Percentiles rank a stretch among this genome's conserved stretches.
phyloP scores from a whole-genome alignment of 2,329 filamentous ascomycete species.

The Pestalotiopsis sp. region DNA sequence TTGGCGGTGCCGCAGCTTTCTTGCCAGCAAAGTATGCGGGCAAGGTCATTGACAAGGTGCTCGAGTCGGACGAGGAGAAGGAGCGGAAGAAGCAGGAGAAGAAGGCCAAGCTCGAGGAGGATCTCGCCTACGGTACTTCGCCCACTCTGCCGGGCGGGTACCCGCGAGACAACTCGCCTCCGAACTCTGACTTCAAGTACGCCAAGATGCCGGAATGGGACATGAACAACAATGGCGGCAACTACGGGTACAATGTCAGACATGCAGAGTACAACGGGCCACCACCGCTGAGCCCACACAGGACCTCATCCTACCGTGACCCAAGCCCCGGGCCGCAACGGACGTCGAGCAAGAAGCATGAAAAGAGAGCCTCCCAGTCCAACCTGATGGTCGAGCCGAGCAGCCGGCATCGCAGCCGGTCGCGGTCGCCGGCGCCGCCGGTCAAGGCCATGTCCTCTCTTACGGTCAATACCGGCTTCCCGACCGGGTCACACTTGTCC shows the following conservation, averaged over 20 bases:
- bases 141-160: conserved; percentile 18
- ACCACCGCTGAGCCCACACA: conserved; percentile 7
- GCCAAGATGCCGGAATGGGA: conserved; percentile 40
- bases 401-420: conserved; percentile 39
- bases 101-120: conserved; percentile 43
- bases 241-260: conserved; percentile 33
- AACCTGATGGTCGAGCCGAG: conserved; percentile 46
- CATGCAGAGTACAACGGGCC: conserved; percentile 25
- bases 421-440: conserved; percentile 53
- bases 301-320: conserved; percentile 20
- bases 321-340: conserved; percentile 25
- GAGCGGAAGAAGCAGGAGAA: conserved; percentile 35
- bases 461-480: conserved; percentile 50
- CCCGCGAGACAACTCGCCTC: conserved; percentile 28
- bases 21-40: conserved; percentile 33
- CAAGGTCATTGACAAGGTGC: conserved; percentile 24
- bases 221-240: conserved; percentile 39
- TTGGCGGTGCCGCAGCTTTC: conserved; percentile 33
- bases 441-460: conserved; percentile 55
- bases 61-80: conserved; percentile 34
- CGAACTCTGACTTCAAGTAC: conserved; percentile 29
- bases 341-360: conserved; percentile 32
- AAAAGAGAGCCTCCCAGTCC: conserved; percentile 39
- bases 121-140: conserved; percentile 53
- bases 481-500: conserved; percentile 41